Base-by-base conservation (phyloP, 164 flowering plant genomes). In the Paratinospora sagittata region DNA sequence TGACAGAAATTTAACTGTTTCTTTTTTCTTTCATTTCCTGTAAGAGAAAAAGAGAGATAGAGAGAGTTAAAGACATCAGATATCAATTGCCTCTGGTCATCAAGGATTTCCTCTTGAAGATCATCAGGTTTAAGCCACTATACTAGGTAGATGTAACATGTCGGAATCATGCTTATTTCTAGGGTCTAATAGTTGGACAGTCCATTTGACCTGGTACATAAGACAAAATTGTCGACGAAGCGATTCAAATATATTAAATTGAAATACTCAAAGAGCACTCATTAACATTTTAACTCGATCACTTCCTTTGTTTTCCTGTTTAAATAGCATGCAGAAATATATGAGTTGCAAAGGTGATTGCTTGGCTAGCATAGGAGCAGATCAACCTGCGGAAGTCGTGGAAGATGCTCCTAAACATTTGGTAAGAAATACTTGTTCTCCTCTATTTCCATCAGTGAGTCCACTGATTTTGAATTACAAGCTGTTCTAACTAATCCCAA, bases 331-430 rank as follows among this genome's bases (percentile, higher is more conserved):
- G 80, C 89, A 90, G 82, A 92, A 89, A 79, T 86, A 87, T 75
- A 76, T 95, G 89, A 86, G 81, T 74, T 95, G 98, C 86, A 90
- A 84, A 81, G 96, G 92, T 71, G 85, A 80, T 16, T 95, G 98
- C 74, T 78, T 92, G 73, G 86, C 90, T 36, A 95, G 97, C 82
- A 76, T 85, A 45, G 98, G 98, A 75, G 72, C 91, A 68, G 97
- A 95, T 82, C 98, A 95, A 75, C 98, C 99, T 70, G 97, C 99
- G 65, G 96, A 92, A 87, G 99, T 95, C 67, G 96, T 83, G 73
- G 91, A 87, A 69, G 93, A 90, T 79, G 98, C 98, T 49, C 98
- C 98, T 8, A 85, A 70, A 74, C 75, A 89, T 79, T 76, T 89
- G 96, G 98, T 88, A 89, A 9, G 13, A 24, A 26, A 55, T 19